Evolutionary conservation across 2,329 filamentous ascomycete genomes (phyloP).

Genomic region (Penicillium sp.): DNA sequence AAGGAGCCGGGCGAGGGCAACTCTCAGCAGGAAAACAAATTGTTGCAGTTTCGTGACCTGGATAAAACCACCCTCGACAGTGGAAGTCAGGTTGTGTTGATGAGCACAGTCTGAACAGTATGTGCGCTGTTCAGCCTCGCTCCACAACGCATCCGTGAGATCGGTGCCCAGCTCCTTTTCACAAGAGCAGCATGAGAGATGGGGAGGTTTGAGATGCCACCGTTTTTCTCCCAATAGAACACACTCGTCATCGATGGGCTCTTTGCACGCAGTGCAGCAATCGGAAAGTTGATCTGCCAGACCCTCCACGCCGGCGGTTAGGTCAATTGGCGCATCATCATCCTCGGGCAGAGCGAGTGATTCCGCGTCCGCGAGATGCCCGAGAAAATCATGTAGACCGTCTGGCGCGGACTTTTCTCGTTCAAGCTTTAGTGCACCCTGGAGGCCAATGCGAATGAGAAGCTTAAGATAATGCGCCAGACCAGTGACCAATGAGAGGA

Average conservation of each 20-base stretch:
- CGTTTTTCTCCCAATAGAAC: constrained; percentile 69
- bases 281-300: constrained; percentile 76
- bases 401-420: constrained; percentile 72
- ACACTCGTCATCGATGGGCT: constrained; percentile 94
- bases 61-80: constrained; percentile 62
- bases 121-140: constrained; percentile 63
- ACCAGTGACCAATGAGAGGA: constrained; percentile 95
- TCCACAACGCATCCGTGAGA: constrained; percentile 69
- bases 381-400: constrained; percentile 77
- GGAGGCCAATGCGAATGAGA: constrained; percentile 92
- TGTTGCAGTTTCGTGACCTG: constrained; percentile 84
- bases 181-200: constrained; percentile 70
- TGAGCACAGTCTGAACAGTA: constrained; percentile 67
- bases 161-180: constrained; percentile 67
- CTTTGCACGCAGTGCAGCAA: constrained; percentile 75
- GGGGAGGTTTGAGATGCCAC: constrained; percentile 71
- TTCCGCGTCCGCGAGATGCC: constrained; percentile 81
- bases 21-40: constrained; percentile 87
- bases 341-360: constrained; percentile 60
- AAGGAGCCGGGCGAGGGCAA: constrained; percentile 83
- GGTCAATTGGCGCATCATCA: constrained; percentile 62
- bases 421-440: constrained; percentile 87
- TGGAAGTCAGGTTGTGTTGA: constrained; percentile 51
- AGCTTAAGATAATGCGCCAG: constrained; percentile 97
- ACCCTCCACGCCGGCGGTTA: constrained; percentile 62